Evolutionary conservation across 345 rosid genomes (phyloP), one percentile per base, ranked within the genome.

Genomic region (Rhodamnia rubescens): DNA sequence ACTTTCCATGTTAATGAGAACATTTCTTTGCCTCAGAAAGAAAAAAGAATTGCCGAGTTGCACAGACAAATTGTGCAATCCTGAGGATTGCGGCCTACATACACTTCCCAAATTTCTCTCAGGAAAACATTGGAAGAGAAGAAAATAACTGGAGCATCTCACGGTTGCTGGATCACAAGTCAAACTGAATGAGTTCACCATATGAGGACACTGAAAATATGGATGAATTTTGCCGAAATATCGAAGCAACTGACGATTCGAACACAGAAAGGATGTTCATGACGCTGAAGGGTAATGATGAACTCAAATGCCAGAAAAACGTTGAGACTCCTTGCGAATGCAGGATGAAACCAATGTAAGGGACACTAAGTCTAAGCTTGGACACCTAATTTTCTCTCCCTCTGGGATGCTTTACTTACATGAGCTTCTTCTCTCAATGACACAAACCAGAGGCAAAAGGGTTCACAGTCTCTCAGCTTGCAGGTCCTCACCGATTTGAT

Each of bases 41-140:
- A 13, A 3, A 59, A 14, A 2, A 14, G 2, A 27, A 14, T 0
- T 59, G 74, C 74, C 1, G 20, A 6, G 20, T 59, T 6, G 36
- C 74, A 6, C 4, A 0, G 20, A 59, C 74, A 61, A 61, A 59
- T n/a, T n/a, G n/a, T n/a, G n/a, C n/a, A n/a, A n/a, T n/a, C n/a
- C 36, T 18, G 1, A 27, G 74, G 36, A 3, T 1, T 59, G 32
- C 7, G 1, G 8, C 14, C 36, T 0, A 8, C n/a, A 6, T 0
- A 59, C 6, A 27, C 69, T 59, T n/a, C 8, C 36, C 20, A 15
- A 14, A 59, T 9, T 27, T 59, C 74, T 59, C 20, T 59, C 1
- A 29, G 6, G 15, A 59, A n/a, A 16, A 13, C 69, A 12, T 27
- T 5, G 36, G 69, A n/a, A 59, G 8, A 59, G 18, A 27, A 6